Evolutionary conservation across 371 early-diverging fungal species (phyloP).

Genomic region (Capillidium rhysosporum): DNA sequence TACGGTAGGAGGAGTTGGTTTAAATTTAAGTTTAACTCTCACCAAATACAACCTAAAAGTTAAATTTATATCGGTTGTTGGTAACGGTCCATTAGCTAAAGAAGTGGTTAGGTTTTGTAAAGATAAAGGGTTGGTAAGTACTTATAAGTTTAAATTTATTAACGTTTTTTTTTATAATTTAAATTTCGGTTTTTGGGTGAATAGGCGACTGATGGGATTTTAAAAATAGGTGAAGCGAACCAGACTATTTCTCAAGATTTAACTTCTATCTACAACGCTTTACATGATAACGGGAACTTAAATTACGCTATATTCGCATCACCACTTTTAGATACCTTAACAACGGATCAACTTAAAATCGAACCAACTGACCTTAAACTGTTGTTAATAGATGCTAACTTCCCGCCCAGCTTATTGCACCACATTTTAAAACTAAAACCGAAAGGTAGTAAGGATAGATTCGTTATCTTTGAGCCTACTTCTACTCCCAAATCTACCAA

Average conservation of each 20-base stretch:
- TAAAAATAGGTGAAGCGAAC: neutral
- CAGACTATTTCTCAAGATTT: slow-evolving; percentile 8
- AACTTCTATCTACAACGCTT: slow-evolving; percentile 51
- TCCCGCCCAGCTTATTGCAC: neutral
- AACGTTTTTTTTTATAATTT: too few relatives aligned
- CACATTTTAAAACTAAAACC: neutral
- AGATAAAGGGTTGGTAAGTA: neutral
- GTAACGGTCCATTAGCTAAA: slow-evolving; percentile 24
- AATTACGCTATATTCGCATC: slow-evolving; percentile 33
- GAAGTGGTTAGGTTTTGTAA: neutral
- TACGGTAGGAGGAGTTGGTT: slow-evolving; percentile 71
- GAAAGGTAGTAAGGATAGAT: slow-evolving; percentile 4
- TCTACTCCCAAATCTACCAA: slow-evolving; percentile 52
- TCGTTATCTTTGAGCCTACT: slow-evolving; percentile 67
- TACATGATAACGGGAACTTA: slow-evolving; percentile 53
- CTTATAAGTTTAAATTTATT: neutral
- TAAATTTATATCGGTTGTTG: slow-evolving; percentile 41
- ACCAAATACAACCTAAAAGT: slow-evolving; percentile 33
- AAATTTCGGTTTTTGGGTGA: neutral
- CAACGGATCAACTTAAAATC: slow-evolving; percentile 51
- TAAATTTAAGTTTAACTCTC: slow-evolving; percentile 71
- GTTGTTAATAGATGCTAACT: neutral
- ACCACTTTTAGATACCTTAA: too few relatives aligned
- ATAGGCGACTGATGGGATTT: neutral
- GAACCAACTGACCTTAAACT: slow-evolving; percentile 21